These are phyloP conservation scores for Fusarium avenaceum DNA, from an alignment of 2,329 filamentous ascomycete genomes.

Conservation along the genomic window DNA sequence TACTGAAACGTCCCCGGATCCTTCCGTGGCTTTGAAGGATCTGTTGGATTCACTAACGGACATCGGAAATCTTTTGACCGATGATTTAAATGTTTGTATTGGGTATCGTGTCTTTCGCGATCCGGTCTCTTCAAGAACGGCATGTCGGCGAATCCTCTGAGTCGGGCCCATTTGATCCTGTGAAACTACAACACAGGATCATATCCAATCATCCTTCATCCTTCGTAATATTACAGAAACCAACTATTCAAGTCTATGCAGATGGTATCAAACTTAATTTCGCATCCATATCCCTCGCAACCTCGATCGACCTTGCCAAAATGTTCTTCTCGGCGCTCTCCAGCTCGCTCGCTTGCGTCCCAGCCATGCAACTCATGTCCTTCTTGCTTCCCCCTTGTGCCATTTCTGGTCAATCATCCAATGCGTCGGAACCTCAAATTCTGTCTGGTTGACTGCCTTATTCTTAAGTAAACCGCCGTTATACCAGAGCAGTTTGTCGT, in stretches of 20 bases:
- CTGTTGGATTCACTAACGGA: background rate
- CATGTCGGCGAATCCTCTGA: background rate
- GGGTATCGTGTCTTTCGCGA: background rate
- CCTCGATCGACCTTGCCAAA: conserved; percentile 19
- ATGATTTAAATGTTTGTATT: background rate
- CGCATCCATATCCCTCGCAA: conserved; percentile 30
- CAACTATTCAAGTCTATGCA: background rate
- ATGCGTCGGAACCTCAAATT: conserved; percentile 54
- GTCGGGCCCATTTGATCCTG: too few species aligned
- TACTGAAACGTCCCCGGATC: background rate
- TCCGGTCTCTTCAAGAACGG: background rate
- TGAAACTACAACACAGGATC: background rate
- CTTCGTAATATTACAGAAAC: background rate
- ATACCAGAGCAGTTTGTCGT: conserved; percentile 57
- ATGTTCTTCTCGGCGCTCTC: conserved; percentile 5
- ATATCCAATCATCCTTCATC: background rate
- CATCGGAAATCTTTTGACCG: background rate
- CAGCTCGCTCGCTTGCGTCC: conserved; percentile 22
- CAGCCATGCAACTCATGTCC: conserved; percentile 57
- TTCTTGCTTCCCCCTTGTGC: conserved; percentile 53
- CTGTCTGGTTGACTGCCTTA: conserved; percentile 50
- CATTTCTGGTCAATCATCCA: conserved; percentile 59
- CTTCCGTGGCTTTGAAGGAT: background rate
- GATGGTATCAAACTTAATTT: conserved; percentile 14
- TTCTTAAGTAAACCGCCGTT: conserved; percentile 60